Conservation (phyloP, 768 basidiomycete species). For the Chiua virens region DNA sequence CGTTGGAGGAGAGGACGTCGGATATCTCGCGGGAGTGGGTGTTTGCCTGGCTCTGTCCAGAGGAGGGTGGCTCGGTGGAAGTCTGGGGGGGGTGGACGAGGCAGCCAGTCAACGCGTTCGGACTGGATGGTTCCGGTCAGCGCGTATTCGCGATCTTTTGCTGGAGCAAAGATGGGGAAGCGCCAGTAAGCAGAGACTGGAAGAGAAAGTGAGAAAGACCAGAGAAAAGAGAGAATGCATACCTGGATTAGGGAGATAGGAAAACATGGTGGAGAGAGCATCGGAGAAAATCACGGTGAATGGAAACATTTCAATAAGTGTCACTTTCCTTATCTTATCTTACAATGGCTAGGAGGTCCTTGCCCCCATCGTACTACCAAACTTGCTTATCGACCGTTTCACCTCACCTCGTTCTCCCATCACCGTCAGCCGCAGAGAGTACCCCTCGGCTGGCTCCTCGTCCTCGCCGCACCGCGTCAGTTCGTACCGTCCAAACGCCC, state of each 20-base stretch:
- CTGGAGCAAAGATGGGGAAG: conserved; percentile 56
- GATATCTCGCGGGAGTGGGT: conserved; percentile 24
- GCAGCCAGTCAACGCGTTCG: conserved; percentile 30
- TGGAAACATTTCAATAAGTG: conserved; percentile 7
- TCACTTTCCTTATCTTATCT: conserved; percentile 5
- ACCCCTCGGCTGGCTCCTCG: conserved; percentile 25
- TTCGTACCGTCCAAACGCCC: conserved; percentile 90
- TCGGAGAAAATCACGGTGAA: conserved; percentile 5
- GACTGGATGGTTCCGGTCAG: conserved; percentile 21
- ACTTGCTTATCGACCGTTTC: conserved; percentile 49
- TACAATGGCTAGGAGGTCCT: conserved; percentile 25
- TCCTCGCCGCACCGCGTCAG: conserved; percentile 42
- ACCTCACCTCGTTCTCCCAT: conserved; percentile 93
- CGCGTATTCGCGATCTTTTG: conserved; percentile 44
- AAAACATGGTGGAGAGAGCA: conserved; percentile 29
- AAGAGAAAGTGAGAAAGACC: neutral
- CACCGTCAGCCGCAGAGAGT: conserved; percentile 65
- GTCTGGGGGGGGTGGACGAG: conserved; percentile 15
- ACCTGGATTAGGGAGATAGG: conserved; percentile 33
- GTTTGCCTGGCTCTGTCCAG: conserved; percentile 9
- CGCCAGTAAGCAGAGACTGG: conserved; percentile 64
- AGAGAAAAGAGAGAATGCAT: neutral
- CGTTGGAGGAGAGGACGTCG: conserved; percentile 57
- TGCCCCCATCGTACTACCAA: conserved; percentile 49
- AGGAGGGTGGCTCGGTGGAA: neutral